Evolutionary conservation across 73 alveolate genomes (phyloP), one percentile per base, ranked within the genome.

Genomic region (Paramecium caudatum): DNA sequence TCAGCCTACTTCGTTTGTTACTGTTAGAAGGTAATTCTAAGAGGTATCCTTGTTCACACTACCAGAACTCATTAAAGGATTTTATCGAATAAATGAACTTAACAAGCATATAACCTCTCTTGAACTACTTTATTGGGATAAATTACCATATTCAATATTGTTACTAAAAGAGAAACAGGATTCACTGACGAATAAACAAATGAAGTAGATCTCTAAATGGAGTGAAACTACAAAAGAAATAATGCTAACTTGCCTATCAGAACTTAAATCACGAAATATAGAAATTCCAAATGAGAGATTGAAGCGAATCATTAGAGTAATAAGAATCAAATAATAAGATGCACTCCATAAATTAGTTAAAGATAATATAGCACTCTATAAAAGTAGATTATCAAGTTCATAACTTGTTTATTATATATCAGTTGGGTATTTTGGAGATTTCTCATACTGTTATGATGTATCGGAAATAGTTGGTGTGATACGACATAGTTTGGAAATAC

Each of bases 81-180:
- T 55, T 10, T 55, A 10, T 10, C 16, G 30, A 12, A 55, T 21
- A 23, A 55, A 55, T 27, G 80, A 55, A 55, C 21, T 55, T 0
- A 55, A 55, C 23, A 23, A 17, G 9, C 13, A 4, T 7, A 55
- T 55, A 23, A 12, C 12, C 30, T 55, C 80, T 0, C 80, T 55
- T 55, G 80, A 55, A 55, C 30, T 55, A 55, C 80, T 55, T 21
- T 55, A 55, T 55, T 55, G 80, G 80, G 45, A 55, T 55, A 55
- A 55, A 25, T 10, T 27, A 55, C 46, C 80, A 27, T 55, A 55
- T 7, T 55, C 80, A 1, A 55, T 55, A 9, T 21, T 55, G 7
- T 21, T 10, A 55, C 30, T 55, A 8, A 55, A 55, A 55, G 80
- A 55, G 30, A 55, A 55, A 43, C 3, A 55, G 46, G 80, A 55